Base-by-base conservation (phyloP, 495 filamentous ascomycete genomes). In the Venustampulla echinocandica region DNA sequence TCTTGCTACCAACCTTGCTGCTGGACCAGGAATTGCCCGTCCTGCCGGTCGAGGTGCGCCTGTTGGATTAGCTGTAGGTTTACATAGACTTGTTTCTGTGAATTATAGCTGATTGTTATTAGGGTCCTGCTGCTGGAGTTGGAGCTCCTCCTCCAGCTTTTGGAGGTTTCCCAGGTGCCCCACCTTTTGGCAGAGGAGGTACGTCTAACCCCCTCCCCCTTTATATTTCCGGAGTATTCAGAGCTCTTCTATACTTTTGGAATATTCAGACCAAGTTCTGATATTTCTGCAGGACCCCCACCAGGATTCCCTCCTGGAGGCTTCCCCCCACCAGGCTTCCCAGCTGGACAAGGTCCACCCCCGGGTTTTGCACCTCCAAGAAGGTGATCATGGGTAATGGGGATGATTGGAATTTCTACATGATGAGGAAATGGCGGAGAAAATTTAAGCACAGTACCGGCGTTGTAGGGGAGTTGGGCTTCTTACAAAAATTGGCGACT, bases 1-100 rank as follows among this genome's bases (percentile, higher is more conserved):
- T 27, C 67, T 80, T 33, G 66, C 70, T 46, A 71, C 75, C 10
- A 79, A 85, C 38, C 71, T 94, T 50, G 70, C 79, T 30, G 76
- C 90, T 54, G 93, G 93, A 39, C 85, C 92, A 48, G 92, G 92
- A 54, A 87, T 96, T 59, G 81, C 85, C 52, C 83, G 88, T 57
- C 89, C 93, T 61, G 89, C 90, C 61, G 92, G 93, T 49, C 79
- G 92, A 61, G 93, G 92, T 55, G 75, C 92, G 50, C 87, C 90
- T 6, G 71, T 86, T 54, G 88, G 88, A 53, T 78, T 93, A 56
- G 85, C 69, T 53, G 73, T 64, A 64, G 59, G 72, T 66, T 57
- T 60, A 57, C 59, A 64, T 61, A 49, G 11, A 4, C 7, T 46
- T 36, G 15, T 15, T 44, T 3, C 11, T 37, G 5, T 36, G 22